These are phyloP conservation scores for Adansonia rubrostipa DNA, from an alignment of 441 rosid species.

Conservation along the genomic window DNA sequence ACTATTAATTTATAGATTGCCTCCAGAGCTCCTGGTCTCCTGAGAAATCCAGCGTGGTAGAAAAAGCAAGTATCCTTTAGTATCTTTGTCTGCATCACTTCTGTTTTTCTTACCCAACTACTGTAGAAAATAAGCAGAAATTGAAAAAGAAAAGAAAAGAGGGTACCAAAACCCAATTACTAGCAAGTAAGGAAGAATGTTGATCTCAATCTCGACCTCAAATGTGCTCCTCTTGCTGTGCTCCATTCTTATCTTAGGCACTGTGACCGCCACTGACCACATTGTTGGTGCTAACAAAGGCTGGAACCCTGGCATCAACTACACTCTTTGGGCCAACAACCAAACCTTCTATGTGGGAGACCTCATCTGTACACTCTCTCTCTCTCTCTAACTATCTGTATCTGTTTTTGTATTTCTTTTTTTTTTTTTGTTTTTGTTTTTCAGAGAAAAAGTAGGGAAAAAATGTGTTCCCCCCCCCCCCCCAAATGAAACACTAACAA, in stretches of 20 bases:
- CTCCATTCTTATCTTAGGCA: constrained; percentile 36
- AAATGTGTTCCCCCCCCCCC: too few relatives aligned
- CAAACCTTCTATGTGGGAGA: constrained; percentile 70
- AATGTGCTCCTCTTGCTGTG: constrained; percentile 20
- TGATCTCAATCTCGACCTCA: background rate
- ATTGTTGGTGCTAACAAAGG: constrained; percentile 53
- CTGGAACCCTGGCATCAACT: constrained; percentile 80
- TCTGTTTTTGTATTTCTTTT: background rate
- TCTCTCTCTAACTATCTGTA: background rate
- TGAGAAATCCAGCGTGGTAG: too few relatives aligned
- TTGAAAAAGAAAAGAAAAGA: background rate
- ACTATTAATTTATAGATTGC: too few relatives aligned
- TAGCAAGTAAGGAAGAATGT: background rate
- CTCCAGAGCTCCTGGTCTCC: too few relatives aligned
- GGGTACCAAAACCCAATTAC: background rate
- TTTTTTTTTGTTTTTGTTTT: background rate
- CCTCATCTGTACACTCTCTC: constrained; percentile 54
- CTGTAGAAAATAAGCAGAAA: too few relatives aligned
- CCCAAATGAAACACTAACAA: too few relatives aligned
- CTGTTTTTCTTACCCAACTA: too few relatives aligned
- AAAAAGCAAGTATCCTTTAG: too few relatives aligned
- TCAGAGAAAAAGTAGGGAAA: too few relatives aligned
- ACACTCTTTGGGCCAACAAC: constrained; percentile 74
- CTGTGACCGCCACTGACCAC: constrained; percentile 69
- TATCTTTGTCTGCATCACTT: too few relatives aligned